Percentiles rank a stretch among this genome's conserved stretches.
These are phyloP conservation scores for Knoxia roxburghii DNA, from an alignment of 257 asterid genomes.

Conservation along the genomic window DNA sequence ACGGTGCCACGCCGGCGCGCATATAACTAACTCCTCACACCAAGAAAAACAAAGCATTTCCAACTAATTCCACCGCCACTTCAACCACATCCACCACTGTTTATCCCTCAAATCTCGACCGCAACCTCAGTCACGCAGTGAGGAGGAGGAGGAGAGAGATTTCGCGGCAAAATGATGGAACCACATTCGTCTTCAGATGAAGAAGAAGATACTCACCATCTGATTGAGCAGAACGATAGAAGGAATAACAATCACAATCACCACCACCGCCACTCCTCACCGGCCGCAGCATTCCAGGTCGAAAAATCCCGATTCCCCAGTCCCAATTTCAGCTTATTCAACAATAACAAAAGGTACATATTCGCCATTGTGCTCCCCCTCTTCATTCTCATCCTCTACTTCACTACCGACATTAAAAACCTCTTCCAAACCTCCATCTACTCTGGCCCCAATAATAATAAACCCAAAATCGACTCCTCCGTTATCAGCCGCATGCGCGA, in stretches of 20 bases:
- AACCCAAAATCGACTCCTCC: constrained; percentile 21
- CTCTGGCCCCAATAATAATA: constrained; percentile 19
- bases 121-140: background rate
- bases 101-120: too few relatives aligned
- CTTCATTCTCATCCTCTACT: constrained; percentile 48
- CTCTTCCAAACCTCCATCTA: constrained; percentile 49
- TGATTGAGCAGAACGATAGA: constrained; percentile 51
- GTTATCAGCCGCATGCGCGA: constrained; percentile 63
- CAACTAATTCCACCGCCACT: constrained; percentile 4
- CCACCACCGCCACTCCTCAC: constrained; percentile 20
- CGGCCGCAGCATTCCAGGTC: constrained; percentile 25
- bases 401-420: constrained; percentile 48
- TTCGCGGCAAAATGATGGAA: constrained; percentile 13
- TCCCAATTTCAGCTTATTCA: constrained; percentile 25
- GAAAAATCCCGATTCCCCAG: constrained; percentile 28
- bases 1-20: background rate
- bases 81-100: background rate
- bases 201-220: constrained; percentile 71
- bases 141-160: background rate
- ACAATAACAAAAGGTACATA: constrained; percentile 50
- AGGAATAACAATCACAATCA: too few relatives aligned
- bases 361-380: constrained; percentile 50
- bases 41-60: background rate
- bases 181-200: constrained; percentile 51
- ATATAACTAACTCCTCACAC: background rate